Base-by-base conservation (phyloP, 2,329 filamentous ascomycete species). In the Arthroderma sp. region DNA sequence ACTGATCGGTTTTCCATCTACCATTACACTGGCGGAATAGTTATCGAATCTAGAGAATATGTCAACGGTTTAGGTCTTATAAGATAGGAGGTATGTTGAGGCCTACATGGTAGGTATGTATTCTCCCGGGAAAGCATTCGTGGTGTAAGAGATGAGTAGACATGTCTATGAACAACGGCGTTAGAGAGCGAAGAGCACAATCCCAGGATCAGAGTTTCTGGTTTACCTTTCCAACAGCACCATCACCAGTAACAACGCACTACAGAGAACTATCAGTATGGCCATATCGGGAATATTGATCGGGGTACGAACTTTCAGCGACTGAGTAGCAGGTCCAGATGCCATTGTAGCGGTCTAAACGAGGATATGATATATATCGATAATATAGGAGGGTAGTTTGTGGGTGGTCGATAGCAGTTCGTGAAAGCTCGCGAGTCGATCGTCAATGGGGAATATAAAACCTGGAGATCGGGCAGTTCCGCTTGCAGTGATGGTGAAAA, bases 101-200 rank as follows among this genome's bases (percentile, higher is more conserved):
- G 64, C 63, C 56, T 53, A 67, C 64, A 98, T 91, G 58, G 91
- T 98, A 55, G 91, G 91, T 57, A 98, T 96, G 69, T 98, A 98
- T 75, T 98, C 91, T 67, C 91, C 91, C n/a, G 91, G 91, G 66
- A 98, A 98, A 53, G 91, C 91, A 72, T 96, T 98, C 52, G 91
- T 98, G 52, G 91, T 96, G 72, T 98, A 98, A 43, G 89, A 96
- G 65, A 98, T 98, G 59, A 98, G 81, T 49, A 98, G 81, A 74
- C 91, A 98, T 75, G 91, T 98, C 89, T 95, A 52, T 38, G 33
- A 22, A 31, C 11, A 29, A 29, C 29, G 38, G 30, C 22, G 45
- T 50, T 50, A 42, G 6, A 36, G 38, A 15, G 37, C 39, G 40
- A 40, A 49, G 44, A 42, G 42, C 43, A 22, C 15, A 22, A 22